Conservation (phyloP, 1,139 yeast species). For the Magnusiomyces clavatus region DNA sequence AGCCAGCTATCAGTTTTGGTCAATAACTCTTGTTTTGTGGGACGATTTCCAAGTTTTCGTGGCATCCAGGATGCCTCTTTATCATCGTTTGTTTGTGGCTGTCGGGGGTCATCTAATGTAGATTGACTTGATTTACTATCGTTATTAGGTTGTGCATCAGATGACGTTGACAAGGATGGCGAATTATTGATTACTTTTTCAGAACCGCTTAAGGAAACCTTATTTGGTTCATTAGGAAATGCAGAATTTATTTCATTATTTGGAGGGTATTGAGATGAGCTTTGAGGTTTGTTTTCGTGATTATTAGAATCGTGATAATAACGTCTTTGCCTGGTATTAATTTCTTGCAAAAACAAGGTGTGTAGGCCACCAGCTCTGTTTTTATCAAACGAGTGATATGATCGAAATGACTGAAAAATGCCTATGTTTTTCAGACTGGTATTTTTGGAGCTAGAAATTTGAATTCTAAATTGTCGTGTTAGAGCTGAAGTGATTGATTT, state of each 20-base stretch:
- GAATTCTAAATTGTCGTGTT: too few species aligned
- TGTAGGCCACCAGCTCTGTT: too few species aligned
- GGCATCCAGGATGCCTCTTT: background rate
- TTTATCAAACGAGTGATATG: too few species aligned
- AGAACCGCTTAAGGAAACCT: background rate
- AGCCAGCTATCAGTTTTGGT: constrained; percentile 44
- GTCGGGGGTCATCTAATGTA: constrained; percentile 11
- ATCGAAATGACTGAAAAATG: too few species aligned
- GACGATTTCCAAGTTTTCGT: constrained; percentile 13
- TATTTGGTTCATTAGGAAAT: background rate
- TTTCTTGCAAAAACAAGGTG: too few species aligned
- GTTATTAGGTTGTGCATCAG: constrained; percentile 4
- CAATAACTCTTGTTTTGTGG: constrained; percentile 44
- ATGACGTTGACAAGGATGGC: background rate
- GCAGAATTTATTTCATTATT: too few species aligned
- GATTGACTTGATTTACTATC: constrained; percentile 7
- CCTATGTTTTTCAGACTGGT: too few species aligned
- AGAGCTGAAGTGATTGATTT: too few species aligned
- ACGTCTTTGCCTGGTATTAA: too few species aligned
- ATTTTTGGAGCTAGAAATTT: too few species aligned
- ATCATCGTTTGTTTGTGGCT: background rate
- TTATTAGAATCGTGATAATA: background rate
- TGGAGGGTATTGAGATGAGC: background rate
- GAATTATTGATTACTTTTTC: background rate
- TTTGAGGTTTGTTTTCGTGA: background rate